Evolutionary conservation across 345 rosid species (phyloP), one percentile per base, ranked within the genome.

Genomic region (Draba incana): DNA sequence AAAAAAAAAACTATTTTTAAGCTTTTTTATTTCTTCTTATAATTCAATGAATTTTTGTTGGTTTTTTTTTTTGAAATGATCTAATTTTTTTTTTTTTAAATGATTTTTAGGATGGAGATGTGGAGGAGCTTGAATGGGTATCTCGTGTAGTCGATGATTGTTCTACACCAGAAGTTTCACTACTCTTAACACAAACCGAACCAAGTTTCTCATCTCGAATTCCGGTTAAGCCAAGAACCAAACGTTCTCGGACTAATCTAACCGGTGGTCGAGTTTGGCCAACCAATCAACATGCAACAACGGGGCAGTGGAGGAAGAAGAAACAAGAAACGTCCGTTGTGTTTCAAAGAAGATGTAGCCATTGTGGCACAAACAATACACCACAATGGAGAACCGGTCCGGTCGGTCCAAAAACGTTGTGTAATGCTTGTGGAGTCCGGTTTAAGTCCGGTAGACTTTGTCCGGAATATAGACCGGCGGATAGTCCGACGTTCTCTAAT

Each of bases 341-440:
- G 53, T 75, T 75, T 38, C 78, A 68, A 33, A 75, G 98, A 82
- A 94, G 88, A 80, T 94, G 99, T 59, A 63, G 90, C 82, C 99
- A 94, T 68, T 94, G 98, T 44, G 97, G 91, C 71, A 83, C 89
- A 54, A 92, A 92, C 25, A 89, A 83, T 81, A 94, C 99, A 2
- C 99, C 99, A 0, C 99, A 94, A 56, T 94, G 99, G 99, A 81
- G 99, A 72, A 93, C 97, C 13, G 99, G 99, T 10, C 99, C 99
- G n/a, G 74, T 85, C 81, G 99, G 99, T 62, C 98, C 97, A 2
- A 94, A 94, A 80, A 91, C 99, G 3, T 96, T 94, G 7, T 89
- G 99, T 87, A 94, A 94, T 66, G 99, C 99, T 1, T 94, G 99
- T 38, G 99, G 99, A 3, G 98, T 94, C 42, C 92, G 98, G 49